Conservation (phyloP, 176 grass and related monocot genomes). For the Avena atlantica region DNA sequence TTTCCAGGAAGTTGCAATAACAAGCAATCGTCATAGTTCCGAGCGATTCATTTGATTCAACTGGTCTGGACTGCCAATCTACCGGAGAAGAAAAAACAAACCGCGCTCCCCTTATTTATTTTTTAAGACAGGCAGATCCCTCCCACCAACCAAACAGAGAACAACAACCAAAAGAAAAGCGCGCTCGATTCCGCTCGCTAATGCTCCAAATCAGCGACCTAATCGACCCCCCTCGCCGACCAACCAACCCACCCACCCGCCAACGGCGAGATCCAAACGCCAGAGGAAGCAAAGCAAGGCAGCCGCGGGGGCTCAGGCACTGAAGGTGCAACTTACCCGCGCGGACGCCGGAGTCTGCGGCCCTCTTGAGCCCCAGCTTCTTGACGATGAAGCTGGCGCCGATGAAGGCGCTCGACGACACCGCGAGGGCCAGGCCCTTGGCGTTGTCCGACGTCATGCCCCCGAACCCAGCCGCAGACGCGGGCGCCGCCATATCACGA, state of each 20-base stretch:
- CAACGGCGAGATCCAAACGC: conserved; percentile 42
- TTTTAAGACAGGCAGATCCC: conserved; percentile 31
- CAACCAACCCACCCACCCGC: background rate
- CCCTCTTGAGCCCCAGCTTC: conserved; percentile 87
- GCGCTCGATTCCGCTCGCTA: conserved; percentile 20
- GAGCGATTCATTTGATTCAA: conserved; percentile 26
- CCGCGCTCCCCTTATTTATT: background rate
- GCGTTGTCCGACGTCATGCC: conserved; percentile 85
- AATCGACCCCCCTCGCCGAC: conserved; percentile 2
- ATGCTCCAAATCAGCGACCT: conserved; percentile 17
- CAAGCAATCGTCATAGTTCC: background rate
- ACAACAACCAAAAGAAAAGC: conserved; percentile 21
- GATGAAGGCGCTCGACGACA: conserved; percentile 89
- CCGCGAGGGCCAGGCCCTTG: conserved; percentile 75
- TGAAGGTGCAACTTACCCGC: conserved; percentile 58
- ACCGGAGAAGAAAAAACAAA: background rate
- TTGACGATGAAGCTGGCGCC: conserved; percentile 99
- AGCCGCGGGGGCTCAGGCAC: conserved; percentile 10
- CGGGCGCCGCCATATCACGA: conserved; percentile 43
- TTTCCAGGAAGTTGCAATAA: background rate
- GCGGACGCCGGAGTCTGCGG: conserved; percentile 71
- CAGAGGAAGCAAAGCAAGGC: background rate
- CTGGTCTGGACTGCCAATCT: conserved; percentile 7
- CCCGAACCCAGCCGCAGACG: conserved; percentile 38
- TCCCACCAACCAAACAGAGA: conserved; percentile 38